phyloP scores from a whole-genome alignment of 345 rosid genomes.

The Luvunga scandens region DNA sequence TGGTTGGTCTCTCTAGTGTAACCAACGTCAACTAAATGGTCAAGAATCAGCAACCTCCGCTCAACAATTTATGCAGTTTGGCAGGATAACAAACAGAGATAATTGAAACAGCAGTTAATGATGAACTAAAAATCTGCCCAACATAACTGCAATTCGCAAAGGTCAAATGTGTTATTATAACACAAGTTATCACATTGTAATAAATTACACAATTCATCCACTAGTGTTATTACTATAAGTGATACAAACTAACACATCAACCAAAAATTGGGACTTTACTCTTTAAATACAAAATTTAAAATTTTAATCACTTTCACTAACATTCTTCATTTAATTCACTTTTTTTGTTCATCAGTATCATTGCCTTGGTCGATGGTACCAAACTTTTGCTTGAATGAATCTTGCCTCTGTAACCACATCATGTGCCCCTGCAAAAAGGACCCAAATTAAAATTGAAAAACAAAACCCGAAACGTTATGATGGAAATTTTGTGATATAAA shows the following conservation, averaged over 20 bases:
- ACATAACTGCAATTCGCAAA: neutral
- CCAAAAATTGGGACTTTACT: neutral
- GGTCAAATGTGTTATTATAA: neutral
- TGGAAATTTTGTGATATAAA: neutral
- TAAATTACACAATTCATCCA: neutral
- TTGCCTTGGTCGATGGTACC: conserved; percentile 26
- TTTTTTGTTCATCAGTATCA: conserved; percentile 18
- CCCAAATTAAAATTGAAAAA: neutral
- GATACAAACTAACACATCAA: neutral
- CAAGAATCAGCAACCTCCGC: neutral
- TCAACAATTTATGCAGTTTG: neutral
- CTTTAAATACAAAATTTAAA: neutral
- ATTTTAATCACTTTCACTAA: neutral
- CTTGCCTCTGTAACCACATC: conserved; percentile 93
- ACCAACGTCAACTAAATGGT: neutral
- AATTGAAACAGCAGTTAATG: neutral
- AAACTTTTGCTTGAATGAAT: conserved; percentile 71
- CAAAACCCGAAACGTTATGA: neutral
- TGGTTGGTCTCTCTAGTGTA: neutral
- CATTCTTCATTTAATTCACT: conserved; percentile 11
- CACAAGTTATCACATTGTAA: neutral
- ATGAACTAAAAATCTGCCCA: neutral
- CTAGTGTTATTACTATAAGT: neutral
- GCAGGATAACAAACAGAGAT: neutral
- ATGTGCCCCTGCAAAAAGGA: conserved; percentile 59